Evolutionary conservation across 331 rosid genomes (phyloP).

Genomic region (Quercus phellos): DNA sequence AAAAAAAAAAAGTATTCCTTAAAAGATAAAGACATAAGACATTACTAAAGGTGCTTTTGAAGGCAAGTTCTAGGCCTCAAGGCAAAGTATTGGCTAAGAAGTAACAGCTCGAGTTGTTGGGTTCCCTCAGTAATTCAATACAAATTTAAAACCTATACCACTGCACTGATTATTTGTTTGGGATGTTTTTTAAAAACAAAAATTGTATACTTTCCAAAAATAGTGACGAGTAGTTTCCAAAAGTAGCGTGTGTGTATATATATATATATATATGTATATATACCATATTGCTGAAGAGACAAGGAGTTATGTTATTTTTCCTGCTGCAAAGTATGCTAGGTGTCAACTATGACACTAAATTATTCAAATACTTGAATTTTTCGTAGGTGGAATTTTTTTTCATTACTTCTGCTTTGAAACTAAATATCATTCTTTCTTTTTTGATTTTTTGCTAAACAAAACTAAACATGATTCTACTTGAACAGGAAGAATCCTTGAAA

Average conservation of each 20-base stretch:
- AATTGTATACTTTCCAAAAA: too few relatives aligned
- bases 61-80: neutral
- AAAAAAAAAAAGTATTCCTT: too few relatives aligned
- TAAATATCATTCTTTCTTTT: neutral
- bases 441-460: neutral
- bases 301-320: too few relatives aligned
- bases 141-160: too few relatives aligned
- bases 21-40: neutral
- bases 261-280: too few relatives aligned
- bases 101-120: too few relatives aligned
- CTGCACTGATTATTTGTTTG: too few relatives aligned
- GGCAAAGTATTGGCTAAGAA: neutral
- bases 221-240: too few relatives aligned
- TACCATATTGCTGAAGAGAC: too few relatives aligned
- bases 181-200: too few relatives aligned
- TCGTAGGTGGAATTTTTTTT: slow-evolving; percentile 3
- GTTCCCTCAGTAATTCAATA: too few relatives aligned
- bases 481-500: slow-evolving; percentile 39
- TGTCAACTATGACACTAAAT: neutral
- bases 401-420: neutral
- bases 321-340: neutral
- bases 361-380: neutral
- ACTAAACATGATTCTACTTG: neutral
- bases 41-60: neutral
- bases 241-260: too few relatives aligned